These are phyloP conservation scores for Selaginella tamariscina DNA, from an alignment of 75 land plant genomes.

Conservation along the genomic window DNA sequence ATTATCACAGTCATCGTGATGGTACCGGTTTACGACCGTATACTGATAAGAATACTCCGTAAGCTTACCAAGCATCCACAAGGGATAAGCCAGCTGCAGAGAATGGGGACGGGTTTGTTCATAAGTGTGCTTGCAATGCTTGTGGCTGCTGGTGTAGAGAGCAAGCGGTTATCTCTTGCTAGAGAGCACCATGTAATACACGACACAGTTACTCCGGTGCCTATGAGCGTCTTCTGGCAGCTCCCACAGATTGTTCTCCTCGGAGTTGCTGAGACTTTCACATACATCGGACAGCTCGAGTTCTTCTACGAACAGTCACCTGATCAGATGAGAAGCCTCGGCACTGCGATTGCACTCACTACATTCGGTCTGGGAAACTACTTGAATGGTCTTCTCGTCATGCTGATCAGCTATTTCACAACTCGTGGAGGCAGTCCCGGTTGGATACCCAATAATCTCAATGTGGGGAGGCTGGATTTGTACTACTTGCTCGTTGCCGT, in stretches of 20 bases:
- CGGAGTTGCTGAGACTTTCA: conserved; percentile 54
- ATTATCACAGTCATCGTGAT: conserved; percentile 32
- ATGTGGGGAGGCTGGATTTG: background rate
- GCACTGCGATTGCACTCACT: conserved; percentile 55
- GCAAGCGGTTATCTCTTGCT: background rate
- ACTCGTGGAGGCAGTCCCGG: conserved; percentile 16
- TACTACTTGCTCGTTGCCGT: background rate
- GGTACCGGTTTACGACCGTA: conserved; percentile 36
- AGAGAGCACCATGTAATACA: conserved; percentile 15
- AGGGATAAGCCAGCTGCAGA: conserved; percentile 41
- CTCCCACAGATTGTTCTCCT: conserved; percentile 52
- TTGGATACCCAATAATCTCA: conserved; percentile 7
- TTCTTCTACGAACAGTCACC: conserved; percentile 65
- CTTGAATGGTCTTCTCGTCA: conserved; percentile 20
- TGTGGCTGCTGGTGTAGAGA: conserved; percentile 18
- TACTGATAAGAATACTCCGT: conserved; percentile 29
- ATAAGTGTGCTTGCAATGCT: conserved; percentile 22
- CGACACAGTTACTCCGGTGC: conserved; percentile 15
- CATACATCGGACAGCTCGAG: conserved; percentile 62
- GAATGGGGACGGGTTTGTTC: conserved; percentile 38
- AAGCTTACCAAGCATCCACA: conserved; percentile 23
- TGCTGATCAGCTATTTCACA: conserved; percentile 3
- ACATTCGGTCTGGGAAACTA: conserved; percentile 43
- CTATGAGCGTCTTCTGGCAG: conserved; percentile 38
- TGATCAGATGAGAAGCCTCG: conserved; percentile 55